Conservation (phyloP, 1,284 basidiomycete species). For the Ustilago curta region DNA sequence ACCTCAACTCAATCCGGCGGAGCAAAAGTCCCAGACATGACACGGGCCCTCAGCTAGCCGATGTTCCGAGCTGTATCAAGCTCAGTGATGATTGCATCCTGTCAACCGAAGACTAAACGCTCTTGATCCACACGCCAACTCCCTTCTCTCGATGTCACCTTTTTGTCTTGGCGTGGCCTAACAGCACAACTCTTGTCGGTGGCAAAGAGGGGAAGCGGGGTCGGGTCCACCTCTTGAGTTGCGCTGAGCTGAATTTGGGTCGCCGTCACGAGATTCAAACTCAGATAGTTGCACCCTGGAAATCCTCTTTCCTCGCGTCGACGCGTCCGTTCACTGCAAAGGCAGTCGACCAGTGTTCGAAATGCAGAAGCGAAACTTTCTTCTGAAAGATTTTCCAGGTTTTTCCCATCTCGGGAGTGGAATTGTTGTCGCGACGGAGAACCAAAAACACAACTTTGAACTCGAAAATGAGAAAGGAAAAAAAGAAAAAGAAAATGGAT, state of each 20-base stretch:
- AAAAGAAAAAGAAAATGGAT: background rate
- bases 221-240: no score
- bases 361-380: background rate
- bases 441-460: background rate
- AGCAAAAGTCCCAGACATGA: no score
- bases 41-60: no score
- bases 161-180: no score
- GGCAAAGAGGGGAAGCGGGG: no score
- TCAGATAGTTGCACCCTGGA: conserved; percentile 7
- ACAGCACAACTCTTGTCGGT: no score
- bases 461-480: background rate
- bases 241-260: background rate
- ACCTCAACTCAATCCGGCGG: no score
- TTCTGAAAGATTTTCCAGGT: conserved; percentile 6
- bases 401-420: conserved; percentile 2
- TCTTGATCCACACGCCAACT: no score
- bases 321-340: background rate
- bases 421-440: background rate
- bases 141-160: no score
- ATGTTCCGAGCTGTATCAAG: no score
- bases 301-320: conserved; percentile 4
- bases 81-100: no score
- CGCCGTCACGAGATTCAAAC: background rate
- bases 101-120: no score
- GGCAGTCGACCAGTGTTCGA: background rate